Evolutionary conservation across 192 early-diverging fungal species (phyloP), one percentile per base, ranked within the genome.

Genomic region (Umbelopsis sp.): DNA sequence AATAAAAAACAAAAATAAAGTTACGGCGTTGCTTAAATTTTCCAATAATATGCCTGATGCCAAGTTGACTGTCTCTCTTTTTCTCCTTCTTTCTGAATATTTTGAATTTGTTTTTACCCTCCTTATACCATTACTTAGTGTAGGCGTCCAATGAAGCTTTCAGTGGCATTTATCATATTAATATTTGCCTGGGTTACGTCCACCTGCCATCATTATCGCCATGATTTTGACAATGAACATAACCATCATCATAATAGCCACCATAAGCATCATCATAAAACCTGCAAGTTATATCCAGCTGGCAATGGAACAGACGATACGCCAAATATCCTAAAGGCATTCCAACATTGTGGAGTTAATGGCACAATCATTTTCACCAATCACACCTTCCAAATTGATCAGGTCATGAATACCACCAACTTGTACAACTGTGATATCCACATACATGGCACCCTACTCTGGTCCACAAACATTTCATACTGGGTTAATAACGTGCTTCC

Each of bases 381-480:
- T 32, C 24, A 62, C 31, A 62, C 56, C 26, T 62, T 62, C 56
- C 26, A 36, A 7, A 62, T 62, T 31, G 20, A 62, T 4, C 26
- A 29, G 0, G 31, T 62, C 31, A 20, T 62, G 56, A 62, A 62
- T 12, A 62, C 56, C 17, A 62, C 56, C 25, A 62, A 62, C 20
- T 16, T 62, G 29, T 32, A 62, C 26, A 36, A 34, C 31, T 62
- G 56, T 36, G 5, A 62, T 8, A n/a, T 62, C 17, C 56, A 62
- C 31, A 62, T 62, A 6, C 20, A 62, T 62, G 56, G 56, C 11
- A 62, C 56, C 14, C 26, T 62, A 4, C 56, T 11, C 29, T 62
- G 56, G 56, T 62, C 56, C 12, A 62, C 56, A 14, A 62, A 62
- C 31, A 62, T 62, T 32, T 34, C 56, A 34, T 62, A 62, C 31